Conservation (phyloP, 192 early-diverging fungal species). For the Haplosporangium gracile region DNA sequence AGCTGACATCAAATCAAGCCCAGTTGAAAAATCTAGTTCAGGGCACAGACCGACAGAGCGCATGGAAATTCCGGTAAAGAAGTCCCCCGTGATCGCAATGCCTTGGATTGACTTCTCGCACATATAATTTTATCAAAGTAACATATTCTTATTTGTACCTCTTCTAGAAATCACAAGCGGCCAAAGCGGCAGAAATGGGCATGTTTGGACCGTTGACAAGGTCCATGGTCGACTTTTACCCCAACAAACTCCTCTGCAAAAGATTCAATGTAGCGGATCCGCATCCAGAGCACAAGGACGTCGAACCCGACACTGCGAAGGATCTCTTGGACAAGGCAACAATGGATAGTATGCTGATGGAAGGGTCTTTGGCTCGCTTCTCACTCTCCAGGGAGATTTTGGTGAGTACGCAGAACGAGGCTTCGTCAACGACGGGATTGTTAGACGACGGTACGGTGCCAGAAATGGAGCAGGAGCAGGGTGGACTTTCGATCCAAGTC, state of each 20-base stretch:
- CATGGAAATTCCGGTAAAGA: conserved; percentile 43
- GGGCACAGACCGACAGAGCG: conserved; percentile 9
- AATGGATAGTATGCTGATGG: conserved; percentile 56
- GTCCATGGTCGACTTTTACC: conserved; percentile 68
- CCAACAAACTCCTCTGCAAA: conserved; percentile 79
- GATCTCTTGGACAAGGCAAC: conserved; percentile 60
- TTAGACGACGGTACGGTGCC: not conserved
- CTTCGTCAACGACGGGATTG: conserved; percentile 26
- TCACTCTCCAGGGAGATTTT: not conserved
- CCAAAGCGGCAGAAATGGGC: conserved; percentile 67
- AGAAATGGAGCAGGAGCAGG: conserved; percentile 19
- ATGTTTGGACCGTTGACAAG: conserved; percentile 82
- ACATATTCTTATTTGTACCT: not conserved
- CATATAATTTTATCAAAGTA: not conserved
- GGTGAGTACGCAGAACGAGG: not conserved
- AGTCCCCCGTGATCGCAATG: not conserved
- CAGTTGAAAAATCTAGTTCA: not conserved
- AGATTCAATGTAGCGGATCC: conserved; percentile 83
- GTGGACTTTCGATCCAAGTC: conserved; percentile 8
- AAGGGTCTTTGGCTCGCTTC: conserved; percentile 15
- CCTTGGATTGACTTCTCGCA: not conserved
- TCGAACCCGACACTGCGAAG: conserved; percentile 31
- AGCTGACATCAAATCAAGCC: conserved; percentile 15
- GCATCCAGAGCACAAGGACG: conserved; percentile 68
- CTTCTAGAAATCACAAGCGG: conserved; percentile 51